These are phyloP conservation scores for Hymenoscyphus albidus DNA, from an alignment of 2,329 filamentous ascomycete genomes.

Conservation along the genomic window DNA sequence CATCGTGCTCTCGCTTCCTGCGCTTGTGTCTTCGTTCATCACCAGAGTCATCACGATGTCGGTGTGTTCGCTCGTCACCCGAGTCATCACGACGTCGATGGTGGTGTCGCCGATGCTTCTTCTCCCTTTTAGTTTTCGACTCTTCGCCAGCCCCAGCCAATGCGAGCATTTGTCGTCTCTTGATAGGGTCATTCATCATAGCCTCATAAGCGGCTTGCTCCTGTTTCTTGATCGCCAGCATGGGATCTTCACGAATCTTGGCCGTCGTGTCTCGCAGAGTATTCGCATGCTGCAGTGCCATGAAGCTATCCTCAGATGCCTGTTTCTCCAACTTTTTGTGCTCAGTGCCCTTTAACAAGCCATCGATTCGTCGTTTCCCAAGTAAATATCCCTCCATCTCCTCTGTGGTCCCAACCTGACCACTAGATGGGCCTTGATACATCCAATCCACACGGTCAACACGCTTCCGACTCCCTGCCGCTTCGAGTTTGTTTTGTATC, in stretches of 20 bases:
- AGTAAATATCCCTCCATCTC: constrained; percentile 92
- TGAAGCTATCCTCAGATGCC: constrained; percentile 54
- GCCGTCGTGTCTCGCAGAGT: constrained; percentile 73
- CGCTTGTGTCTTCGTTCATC: constrained; percentile 44
- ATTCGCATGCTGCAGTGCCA: constrained; percentile 66
- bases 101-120: constrained; percentile 43
- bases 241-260: constrained; percentile 87
- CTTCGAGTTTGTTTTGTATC: constrained; percentile 83
- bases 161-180: constrained; percentile 62
- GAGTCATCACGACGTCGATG: constrained; percentile 37
- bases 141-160: constrained; percentile 54
- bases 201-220: constrained; percentile 78
- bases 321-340: constrained; percentile 77
- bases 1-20: constrained; percentile 38
- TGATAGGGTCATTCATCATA: constrained; percentile 74
- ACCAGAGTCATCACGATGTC: constrained; percentile 35
- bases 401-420: constrained; percentile 72
- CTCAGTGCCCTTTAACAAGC: constrained; percentile 76
- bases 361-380: constrained; percentile 88
- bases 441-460: constrained; percentile 93
- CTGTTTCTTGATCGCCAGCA: constrained; percentile 89
- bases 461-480: constrained; percentile 76
- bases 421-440: constrained; percentile 82
- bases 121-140: constrained; percentile 42
- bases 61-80: constrained; percentile 20